Evolutionary conservation across 768 basidiomycete genomes (phyloP).

Genomic region (Lentinus tigrinus): DNA sequence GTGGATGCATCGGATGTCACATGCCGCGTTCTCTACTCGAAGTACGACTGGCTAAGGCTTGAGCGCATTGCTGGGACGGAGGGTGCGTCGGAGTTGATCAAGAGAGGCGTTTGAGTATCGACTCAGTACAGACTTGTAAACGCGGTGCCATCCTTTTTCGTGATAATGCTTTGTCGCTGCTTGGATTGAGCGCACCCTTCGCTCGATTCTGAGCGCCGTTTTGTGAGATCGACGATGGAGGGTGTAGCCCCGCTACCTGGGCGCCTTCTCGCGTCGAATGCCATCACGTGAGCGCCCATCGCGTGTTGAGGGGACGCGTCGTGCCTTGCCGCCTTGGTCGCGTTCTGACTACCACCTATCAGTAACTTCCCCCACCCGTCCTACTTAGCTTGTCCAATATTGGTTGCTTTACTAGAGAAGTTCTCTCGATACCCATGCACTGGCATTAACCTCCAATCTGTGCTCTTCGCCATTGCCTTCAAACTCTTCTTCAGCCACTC

Average conservation of each 20-base stretch:
- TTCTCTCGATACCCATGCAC: too few relatives aligned
- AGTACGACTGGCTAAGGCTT: conserved; percentile 84
- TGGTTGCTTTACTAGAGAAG: too few relatives aligned
- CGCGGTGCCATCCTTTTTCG: background rate
- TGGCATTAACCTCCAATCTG: background rate
- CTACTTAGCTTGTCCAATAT: background rate
- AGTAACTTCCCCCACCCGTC: too few relatives aligned
- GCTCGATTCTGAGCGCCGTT: too few relatives aligned
- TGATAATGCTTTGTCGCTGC: background rate
- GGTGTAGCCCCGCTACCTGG: too few relatives aligned
- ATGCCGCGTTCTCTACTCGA: conserved; percentile 77
- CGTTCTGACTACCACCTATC: background rate
- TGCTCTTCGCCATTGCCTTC: background rate
- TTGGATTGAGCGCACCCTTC: too few relatives aligned
- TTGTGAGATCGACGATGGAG: too few relatives aligned
- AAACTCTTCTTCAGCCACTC: background rate
- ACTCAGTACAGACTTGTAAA: background rate
- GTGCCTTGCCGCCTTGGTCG: background rate
- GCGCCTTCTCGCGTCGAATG: background rate
- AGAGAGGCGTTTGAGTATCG: conserved; percentile 10
- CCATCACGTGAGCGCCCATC: background rate
- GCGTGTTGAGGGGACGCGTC: conserved; percentile 9
- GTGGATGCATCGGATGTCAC: conserved; percentile 88
- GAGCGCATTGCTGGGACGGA: conserved; percentile 76
- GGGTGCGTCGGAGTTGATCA: conserved; percentile 30